Percentiles rank a stretch among this genome's conserved stretches.
Evolutionary conservation across 129 eudicot species (phyloP).

Genomic region (Calendula officinalis): DNA sequence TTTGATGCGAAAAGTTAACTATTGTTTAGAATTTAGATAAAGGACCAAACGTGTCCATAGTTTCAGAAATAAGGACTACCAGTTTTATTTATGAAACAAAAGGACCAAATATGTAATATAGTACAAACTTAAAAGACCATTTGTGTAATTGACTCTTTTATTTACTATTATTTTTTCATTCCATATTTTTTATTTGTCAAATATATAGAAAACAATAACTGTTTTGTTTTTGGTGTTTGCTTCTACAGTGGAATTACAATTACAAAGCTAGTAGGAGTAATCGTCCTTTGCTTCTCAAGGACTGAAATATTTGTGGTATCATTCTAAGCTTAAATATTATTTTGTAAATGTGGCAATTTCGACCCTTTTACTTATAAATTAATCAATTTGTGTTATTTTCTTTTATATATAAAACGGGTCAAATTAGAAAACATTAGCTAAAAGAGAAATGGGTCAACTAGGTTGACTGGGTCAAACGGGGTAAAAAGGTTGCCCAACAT

Average conservation of each 20-base stretch:
- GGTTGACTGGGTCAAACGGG: background rate
- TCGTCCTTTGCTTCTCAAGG: conserved; percentile 90
- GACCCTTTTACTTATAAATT: background rate
- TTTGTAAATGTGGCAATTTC: background rate
- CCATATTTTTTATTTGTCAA: too few relatives aligned
- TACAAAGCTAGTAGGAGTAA: conserved; percentile 93
- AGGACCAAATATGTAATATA: too few relatives aligned
- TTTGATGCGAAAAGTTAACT: too few relatives aligned
- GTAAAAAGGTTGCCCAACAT: background rate
- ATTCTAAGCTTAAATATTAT: conserved; percentile 21
- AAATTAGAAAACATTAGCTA: background rate
- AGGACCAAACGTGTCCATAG: too few relatives aligned
- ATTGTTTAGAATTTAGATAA: too few relatives aligned
- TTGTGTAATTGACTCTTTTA: too few relatives aligned
- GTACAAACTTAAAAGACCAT: too few relatives aligned
- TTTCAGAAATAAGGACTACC: too few relatives aligned
- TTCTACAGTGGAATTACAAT: conserved; percentile 93
- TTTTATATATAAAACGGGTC: background rate
- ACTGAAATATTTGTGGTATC: conserved; percentile 95
- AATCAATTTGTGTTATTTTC: background rate
- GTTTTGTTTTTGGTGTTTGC: conserved; percentile 1
- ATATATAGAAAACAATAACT: background rate
- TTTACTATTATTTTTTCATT: too few relatives aligned
- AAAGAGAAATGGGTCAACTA: background rate
- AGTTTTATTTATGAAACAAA: too few relatives aligned